phyloP scores from a whole-genome alignment of 345 rosid genomes.

The Aurinia saxatilis region DNA sequence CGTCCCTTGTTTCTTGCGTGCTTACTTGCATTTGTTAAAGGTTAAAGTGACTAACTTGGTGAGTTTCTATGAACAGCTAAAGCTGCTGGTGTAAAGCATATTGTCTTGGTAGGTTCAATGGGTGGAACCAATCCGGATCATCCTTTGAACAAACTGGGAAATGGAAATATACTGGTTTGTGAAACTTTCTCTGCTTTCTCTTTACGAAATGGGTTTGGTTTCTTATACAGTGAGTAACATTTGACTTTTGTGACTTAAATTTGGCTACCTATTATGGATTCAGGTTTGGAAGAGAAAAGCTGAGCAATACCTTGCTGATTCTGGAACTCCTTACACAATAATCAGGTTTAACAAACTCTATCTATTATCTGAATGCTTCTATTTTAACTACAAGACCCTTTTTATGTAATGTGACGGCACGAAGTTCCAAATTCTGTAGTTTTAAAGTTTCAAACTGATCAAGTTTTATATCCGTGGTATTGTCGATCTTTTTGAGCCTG shows the following conservation, averaged over 20 bases:
- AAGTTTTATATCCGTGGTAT: no score
- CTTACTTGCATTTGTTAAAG: neutral
- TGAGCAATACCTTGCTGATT: conserved; percentile 84
- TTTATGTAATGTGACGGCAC: neutral
- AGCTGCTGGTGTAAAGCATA: conserved; percentile 82
- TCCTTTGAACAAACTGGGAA: conserved; percentile 72
- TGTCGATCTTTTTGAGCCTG: neutral
- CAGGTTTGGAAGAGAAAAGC: conserved; percentile 93
- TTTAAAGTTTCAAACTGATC: no score
- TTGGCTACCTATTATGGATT: neutral
- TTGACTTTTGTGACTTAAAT: neutral
- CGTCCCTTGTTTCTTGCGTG: neutral
- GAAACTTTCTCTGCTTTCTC: neutral
- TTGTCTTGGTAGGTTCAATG: conserved; percentile 87
- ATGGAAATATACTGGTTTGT: conserved; percentile 78
- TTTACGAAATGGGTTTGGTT: conserved; percentile 1
- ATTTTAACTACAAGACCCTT: neutral
- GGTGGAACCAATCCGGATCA: conserved; percentile 72
- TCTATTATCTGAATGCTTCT: neutral
- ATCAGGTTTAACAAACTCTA: conserved; percentile 41
- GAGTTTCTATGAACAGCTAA: conserved; percentile 43
- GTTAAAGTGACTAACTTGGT: neutral
- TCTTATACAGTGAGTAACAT: neutral
- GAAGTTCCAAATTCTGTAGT: neutral
- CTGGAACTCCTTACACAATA: conserved; percentile 81